Evolutionary conservation across 2,329 filamentous ascomycete species (phyloP).

Genomic region (Microthyrium microscopicum): DNA sequence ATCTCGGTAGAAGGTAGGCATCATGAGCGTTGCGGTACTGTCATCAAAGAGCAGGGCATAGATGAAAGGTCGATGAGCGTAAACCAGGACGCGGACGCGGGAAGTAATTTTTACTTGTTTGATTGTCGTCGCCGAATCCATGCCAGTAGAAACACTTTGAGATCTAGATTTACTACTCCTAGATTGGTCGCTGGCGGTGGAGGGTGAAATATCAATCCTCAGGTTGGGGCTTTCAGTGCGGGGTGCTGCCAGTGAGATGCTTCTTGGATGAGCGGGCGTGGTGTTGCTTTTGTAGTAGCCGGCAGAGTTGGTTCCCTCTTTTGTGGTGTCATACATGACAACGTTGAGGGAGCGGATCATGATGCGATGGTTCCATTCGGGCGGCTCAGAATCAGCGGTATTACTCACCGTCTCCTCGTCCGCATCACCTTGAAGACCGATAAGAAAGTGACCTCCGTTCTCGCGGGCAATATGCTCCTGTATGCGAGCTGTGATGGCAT

Average conservation of each 20-base stretch:
- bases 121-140: too few species aligned
- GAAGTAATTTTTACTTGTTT: slow-evolving; percentile 9
- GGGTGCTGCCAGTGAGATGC: not conserved
- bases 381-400: slow-evolving; percentile 14
- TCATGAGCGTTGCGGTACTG: slow-evolving; percentile 36
- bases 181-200: too few species aligned
- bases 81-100: slow-evolving; percentile 50
- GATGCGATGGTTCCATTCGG: slow-evolving; percentile 31
- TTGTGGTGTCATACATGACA: slow-evolving; percentile 29
- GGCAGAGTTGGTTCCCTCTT: slow-evolving; percentile 26
- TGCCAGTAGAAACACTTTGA: too few species aligned
- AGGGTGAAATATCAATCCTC: too few species aligned
- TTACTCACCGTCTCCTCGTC: slow-evolving; percentile 31
- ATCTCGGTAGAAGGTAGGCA: slow-evolving; percentile 29
- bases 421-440: slow-evolving; percentile 51
- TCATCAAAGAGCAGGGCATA: slow-evolving; percentile 58
- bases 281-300: not conserved
- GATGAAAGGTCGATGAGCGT: slow-evolving; percentile 58
- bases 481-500: slow-evolving; percentile 43
- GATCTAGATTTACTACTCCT: too few species aligned
- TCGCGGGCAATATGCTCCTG: slow-evolving; percentile 31
- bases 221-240: slow-evolving; percentile 9
- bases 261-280: not conserved
- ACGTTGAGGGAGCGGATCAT: slow-evolving; percentile 50
- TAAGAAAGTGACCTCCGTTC: slow-evolving; percentile 41